A percentile compares a stretch with the other conserved stretches of the same genome.
These are phyloP conservation scores for Starmerella potacharoeniae DNA, from an alignment of 805 yeast genomes.

Conservation along the genomic window DNA sequence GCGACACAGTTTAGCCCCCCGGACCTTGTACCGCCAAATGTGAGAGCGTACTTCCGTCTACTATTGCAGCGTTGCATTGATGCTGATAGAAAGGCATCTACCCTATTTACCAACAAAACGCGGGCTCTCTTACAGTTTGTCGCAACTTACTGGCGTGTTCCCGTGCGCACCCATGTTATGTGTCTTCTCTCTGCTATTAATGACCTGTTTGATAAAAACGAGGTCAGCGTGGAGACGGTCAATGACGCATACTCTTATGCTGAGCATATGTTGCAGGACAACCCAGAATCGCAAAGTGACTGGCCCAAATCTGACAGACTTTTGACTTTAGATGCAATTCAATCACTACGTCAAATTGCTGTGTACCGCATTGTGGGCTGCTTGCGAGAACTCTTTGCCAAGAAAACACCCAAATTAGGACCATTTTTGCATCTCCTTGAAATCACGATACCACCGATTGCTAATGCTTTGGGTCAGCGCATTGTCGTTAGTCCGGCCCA, in stretches of 20 bases:
- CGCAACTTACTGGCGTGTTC: conserved; percentile 13
- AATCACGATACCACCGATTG: conserved; percentile 32
- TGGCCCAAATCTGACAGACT: conserved; percentile 15
- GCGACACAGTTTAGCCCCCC: neutral
- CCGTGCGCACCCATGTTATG: neutral
- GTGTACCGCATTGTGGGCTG: conserved; percentile 37
- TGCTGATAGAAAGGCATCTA: conserved; percentile 13
- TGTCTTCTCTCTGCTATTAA: conserved; percentile 12
- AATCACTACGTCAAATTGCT: conserved; percentile 37
- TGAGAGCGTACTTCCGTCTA: conserved; percentile 33
- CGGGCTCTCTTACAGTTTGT: conserved; percentile 10
- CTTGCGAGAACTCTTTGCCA: conserved; percentile 29
- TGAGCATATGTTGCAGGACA: conserved; percentile 2
- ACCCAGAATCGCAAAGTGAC: neutral
- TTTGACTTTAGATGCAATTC: conserved; percentile 21
- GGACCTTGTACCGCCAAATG: conserved; percentile 30
- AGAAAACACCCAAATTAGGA: conserved; percentile 46
- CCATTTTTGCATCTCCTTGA: conserved; percentile 41
- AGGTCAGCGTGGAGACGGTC: neutral
- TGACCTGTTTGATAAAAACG: neutral
- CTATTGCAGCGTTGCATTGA: conserved; percentile 37
- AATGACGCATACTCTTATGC: conserved; percentile 8
- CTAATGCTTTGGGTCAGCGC: conserved; percentile 31
- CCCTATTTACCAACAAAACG: conserved; percentile 10
- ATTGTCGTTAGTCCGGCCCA: conserved; percentile 36